Percentiles rank a stretch among this genome's conserved stretches.
Conservation (phyloP, 2,329 filamentous ascomycete genomes). For the Epichloe uncinata region DNA sequence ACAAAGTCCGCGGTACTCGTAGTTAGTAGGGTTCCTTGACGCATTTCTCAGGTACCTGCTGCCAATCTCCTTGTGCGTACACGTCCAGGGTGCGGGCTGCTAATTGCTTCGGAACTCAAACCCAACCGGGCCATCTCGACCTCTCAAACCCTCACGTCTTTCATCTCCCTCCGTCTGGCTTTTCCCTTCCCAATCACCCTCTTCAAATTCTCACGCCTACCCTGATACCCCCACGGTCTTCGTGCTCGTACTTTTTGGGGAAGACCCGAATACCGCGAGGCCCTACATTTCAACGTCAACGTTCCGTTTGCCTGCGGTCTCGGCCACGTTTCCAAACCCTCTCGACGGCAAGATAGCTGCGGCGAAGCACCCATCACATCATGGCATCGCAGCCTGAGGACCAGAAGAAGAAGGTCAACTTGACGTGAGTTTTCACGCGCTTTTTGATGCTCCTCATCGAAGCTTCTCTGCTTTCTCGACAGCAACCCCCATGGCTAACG, state of each 20-base stretch:
- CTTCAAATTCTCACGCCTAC: constrained; percentile 8
- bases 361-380: constrained; percentile 27
- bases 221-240: not conserved
- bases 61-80: not conserved
- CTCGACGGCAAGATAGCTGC: constrained; percentile 14
- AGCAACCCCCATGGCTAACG: not conserved
- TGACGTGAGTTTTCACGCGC: constrained; percentile 47
- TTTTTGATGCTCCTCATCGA: not conserved
- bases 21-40: not conserved
- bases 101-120: constrained; percentile 1
- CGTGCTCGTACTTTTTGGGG: not conserved
- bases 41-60: not conserved
- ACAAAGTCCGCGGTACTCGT: not conserved
- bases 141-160: constrained; percentile 9
- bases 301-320: constrained; percentile 1
- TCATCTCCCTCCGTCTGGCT: constrained; percentile 4
- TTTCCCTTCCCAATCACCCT: not conserved
- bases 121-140: constrained; percentile 12
- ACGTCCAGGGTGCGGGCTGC: not conserved
- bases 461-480: not conserved
- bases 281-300: not conserved
- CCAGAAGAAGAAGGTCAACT: constrained; percentile 71
- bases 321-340: constrained; percentile 13
- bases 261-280: not conserved
- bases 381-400: constrained; percentile 60